phyloP scores from a whole-genome alignment of 495 filamentous ascomycete species.

The Neurospora sp. region DNA sequence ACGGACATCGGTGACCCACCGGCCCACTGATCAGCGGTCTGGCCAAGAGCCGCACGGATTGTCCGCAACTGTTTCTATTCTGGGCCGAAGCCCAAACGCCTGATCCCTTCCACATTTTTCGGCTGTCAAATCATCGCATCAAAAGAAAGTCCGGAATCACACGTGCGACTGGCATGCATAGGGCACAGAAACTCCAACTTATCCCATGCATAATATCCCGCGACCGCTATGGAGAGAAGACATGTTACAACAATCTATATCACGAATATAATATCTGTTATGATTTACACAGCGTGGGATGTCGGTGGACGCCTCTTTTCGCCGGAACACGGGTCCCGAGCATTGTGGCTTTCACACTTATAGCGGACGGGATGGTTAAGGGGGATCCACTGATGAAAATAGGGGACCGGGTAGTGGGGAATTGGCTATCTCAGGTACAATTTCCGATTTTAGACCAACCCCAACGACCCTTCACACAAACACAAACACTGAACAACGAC shows the following conservation, averaged over 20 bases:
- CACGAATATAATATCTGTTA: neutral
- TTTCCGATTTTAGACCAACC: neutral
- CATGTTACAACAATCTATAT: neutral
- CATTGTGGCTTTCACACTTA: neutral
- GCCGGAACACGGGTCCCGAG: neutral
- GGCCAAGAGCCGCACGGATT: neutral
- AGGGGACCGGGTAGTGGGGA: neutral
- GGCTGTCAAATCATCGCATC: neutral
- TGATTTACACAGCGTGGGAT: neutral
- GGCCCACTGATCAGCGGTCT: neutral
- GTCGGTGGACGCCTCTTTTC: neutral
- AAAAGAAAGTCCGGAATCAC: neutral
- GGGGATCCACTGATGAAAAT: neutral
- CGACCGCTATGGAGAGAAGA: neutral
- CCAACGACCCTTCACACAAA: neutral
- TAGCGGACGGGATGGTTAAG: neutral
- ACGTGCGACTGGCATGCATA: neutral
- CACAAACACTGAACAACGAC: neutral
- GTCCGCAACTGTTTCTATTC: neutral
- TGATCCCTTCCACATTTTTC: neutral
- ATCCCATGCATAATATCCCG: neutral
- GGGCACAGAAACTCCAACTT: neutral
- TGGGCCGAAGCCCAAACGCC: neutral
- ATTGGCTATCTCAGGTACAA: neutral
- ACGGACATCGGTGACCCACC: neutral